Base-by-base conservation (phyloP, 2,329 filamentous ascomycete species). In the Cercospora sp. region DNA sequence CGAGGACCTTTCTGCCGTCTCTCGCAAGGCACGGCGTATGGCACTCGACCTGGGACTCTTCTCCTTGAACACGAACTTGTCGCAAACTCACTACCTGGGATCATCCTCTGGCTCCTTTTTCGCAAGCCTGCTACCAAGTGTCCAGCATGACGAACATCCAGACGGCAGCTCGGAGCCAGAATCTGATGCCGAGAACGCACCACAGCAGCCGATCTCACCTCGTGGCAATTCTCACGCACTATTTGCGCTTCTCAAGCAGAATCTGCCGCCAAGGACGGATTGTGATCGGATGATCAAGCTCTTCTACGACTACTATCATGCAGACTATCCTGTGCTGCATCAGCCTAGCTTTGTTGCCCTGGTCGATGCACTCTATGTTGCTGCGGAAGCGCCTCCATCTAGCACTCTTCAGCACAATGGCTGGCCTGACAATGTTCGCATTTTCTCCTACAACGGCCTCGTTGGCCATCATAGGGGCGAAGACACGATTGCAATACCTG, bases 261-360 rank as follows among this genome's bases (percentile, higher is more conserved):
- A 51, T 16, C 18, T 65, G 23, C 63, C 63, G 13, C n/a, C 53
- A 13, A 53, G 55, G 28, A n/a, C 36, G 10, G 63, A 65, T 12
- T 65, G 63, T 28, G 26, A 33, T 33, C 63, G 53, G 13, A 58
- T 58, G 48, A 20, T 48, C 28, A 18, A 30, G 28, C 33, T 65
- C 20, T 65, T 65, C 23, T 65, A 59, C 63, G 28, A 59, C 31
- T 42, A 65, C 23, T 65, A 51, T 31, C 63, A 65, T 51, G 31
- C 63, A 18, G 63, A 65, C 7, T 65, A 65, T 51, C 63, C 63
- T n/a, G 36, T 60, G 13, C 23, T 65, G 28, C 63, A 65, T 51
- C 63, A 60, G 53, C 53, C 63, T 10, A 60, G 53, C 53, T 45
- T 65, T 16, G 16, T n/a, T 18, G 23, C 28, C 26, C n/a, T 65